Base-by-base conservation (phyloP, 2,329 filamentous ascomycete genomes). In the Boeremia lycopersici region DNA sequence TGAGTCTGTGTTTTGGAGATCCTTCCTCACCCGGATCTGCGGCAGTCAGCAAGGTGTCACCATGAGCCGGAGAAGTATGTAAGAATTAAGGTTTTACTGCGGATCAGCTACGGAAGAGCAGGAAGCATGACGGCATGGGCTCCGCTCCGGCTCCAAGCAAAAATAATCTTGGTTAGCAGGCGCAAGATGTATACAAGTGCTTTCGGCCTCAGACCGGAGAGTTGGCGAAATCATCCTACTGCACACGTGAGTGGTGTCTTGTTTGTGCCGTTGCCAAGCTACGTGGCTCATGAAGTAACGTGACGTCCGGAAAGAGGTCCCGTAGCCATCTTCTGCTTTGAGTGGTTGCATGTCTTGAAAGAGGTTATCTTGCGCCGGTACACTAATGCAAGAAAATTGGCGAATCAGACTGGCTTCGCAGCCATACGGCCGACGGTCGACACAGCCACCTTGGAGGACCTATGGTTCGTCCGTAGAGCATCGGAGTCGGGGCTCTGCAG, bases 401-500 rank as follows among this genome's bases (percentile, higher is more conserved):
- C 52, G 12, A 55, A 50, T 55, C 36, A 50, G 17, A 46, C 35
- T 26, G 11, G 26, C 23, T 2, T 46, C 35, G 36, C 47, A 36
- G 15, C 12, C 3, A 50, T 55, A 19, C 19, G 29, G 11, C 46
- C 46, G 52, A 55, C 12, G 31, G 23, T 29, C 13, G 38, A 46
- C 52, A 55, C 52, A 55, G 52, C 52, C 52, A 35, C 52, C 50
- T 41, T 42, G 46, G 56, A 41, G 38, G 17, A 35, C 34, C 48
- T 15, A 35, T 59, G 53, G 54, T 64, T 63, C 43, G 60, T 39
- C 46, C 46, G 50, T 11, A 31, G 31, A 30, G 15, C 11, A n/a
- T 61, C 58, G 62, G 58, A 5, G 47, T 59, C 52, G 60, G 59
- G 42, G 11, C 29, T 45, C 25, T 12, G 29, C 19, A 41, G 44